phyloP scores from a whole-genome alignment of 2,329 filamentous ascomycete species.

The Aureobasidium namibiae region DNA sequence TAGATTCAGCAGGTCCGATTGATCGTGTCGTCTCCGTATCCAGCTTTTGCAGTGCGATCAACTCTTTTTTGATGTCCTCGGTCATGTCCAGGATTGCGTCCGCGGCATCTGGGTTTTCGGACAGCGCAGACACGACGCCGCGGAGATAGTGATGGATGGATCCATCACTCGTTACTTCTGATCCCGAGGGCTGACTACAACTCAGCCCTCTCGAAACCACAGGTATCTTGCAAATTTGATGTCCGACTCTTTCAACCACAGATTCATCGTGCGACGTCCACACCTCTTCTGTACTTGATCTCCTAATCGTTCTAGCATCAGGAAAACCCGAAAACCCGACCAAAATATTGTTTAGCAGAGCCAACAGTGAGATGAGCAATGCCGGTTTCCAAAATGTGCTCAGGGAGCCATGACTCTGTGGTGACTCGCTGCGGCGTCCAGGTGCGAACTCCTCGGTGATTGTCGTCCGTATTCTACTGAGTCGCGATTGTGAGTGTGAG shows the following conservation, averaged over 20 bases:
- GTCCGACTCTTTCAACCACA: not conserved
- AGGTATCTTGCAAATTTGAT: not conserved
- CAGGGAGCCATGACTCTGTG: no score
- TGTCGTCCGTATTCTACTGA: not conserved
- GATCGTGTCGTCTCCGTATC: no score
- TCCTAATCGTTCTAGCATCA: no score
- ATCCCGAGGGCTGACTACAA: not conserved
- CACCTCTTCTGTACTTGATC: not conserved
- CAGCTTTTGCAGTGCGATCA: not conserved
- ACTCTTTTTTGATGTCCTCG: not conserved
- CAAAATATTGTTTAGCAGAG: not conserved
- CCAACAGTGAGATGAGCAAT: not conserved
- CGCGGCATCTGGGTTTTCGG: not conserved
- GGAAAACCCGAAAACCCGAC: not conserved
- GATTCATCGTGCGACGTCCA: not conserved
- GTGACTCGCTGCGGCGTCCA: not conserved
- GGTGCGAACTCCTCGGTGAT: no score
- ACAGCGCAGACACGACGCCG: not conserved
- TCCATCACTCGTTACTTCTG: not conserved
- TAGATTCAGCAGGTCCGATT: no score
- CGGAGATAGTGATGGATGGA: not conserved
- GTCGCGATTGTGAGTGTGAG: not conserved
- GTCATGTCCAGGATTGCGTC: not conserved
- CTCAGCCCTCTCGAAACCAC: not conserved
- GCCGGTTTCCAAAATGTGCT: not conserved